These are phyloP conservation scores for Sordaria brevicollis DNA, from an alignment of 495 filamentous ascomycete species.

Conservation along the genomic window DNA sequence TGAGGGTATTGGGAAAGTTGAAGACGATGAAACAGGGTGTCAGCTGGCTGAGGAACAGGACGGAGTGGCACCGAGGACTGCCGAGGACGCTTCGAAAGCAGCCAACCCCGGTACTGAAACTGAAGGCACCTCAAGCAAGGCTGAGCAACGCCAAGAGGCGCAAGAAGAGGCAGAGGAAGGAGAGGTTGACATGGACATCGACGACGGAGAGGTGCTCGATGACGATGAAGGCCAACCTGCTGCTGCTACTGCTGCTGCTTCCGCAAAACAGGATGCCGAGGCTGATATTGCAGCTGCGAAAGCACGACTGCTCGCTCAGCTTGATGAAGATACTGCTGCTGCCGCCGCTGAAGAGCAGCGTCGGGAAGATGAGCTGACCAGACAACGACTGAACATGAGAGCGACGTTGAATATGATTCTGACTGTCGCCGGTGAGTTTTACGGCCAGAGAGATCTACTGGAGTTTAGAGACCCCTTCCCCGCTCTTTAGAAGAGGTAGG, in stretches of 20 bases:
- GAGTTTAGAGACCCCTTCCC: slow-evolving; percentile 51
- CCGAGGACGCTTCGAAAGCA: neutral
- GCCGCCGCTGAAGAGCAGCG: neutral
- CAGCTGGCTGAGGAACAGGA: neutral
- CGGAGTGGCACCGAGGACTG: neutral
- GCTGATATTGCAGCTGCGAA: slow-evolving; percentile 49
- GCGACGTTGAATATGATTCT: slow-evolving; percentile 83
- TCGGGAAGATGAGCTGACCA: neutral
- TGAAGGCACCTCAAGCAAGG: slow-evolving; percentile 1
- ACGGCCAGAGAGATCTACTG: slow-evolving; percentile 81
- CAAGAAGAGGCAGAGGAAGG: slow-evolving; percentile 17
- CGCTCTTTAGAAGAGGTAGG: slow-evolving; percentile 11
- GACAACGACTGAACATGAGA: slow-evolving; percentile 33
- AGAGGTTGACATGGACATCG: slow-evolving; percentile 36
- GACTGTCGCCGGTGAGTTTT: slow-evolving; percentile 79
- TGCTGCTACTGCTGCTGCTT: slow-evolving; percentile 11
- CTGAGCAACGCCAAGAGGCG: slow-evolving; percentile 7
- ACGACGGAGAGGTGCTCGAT: slow-evolving; percentile 36
- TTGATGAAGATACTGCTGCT: slow-evolving; percentile 15
- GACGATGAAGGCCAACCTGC: slow-evolving; percentile 5
- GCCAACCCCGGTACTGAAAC: slow-evolving; percentile 1
- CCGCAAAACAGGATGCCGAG: slow-evolving; percentile 15
- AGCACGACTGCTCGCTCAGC: slow-evolving; percentile 42
- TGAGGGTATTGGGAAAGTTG: slow-evolving; percentile 9
- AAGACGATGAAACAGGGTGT: neutral